Conservation (phyloP, 805 yeast genomes). For the Scheffersomyces amazonensis region DNA sequence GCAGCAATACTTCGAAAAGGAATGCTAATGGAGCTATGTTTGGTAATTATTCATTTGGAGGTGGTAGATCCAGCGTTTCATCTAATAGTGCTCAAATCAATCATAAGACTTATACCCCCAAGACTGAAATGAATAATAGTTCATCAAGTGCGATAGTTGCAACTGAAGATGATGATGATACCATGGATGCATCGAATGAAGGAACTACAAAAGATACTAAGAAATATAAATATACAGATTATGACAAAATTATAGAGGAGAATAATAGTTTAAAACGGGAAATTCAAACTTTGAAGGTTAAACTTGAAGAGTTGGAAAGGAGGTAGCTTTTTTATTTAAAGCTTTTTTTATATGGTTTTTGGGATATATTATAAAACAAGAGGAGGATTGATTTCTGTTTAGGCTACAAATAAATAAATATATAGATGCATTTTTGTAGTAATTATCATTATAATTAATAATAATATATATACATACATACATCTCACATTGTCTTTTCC, state of each 20-base stretch:
- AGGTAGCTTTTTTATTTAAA: too few relatives aligned
- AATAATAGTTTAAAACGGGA: conserved; percentile 9
- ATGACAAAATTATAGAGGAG: conserved; percentile 9
- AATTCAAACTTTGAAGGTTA: conserved; percentile 5
- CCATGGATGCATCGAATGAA: too few relatives aligned
- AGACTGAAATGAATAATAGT: too few relatives aligned
- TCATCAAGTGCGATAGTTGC: neutral
- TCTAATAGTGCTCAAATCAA: too few relatives aligned
- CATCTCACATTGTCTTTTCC: too few relatives aligned
- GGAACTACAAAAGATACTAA: neutral
- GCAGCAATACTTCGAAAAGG: neutral
- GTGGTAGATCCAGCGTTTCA: too few relatives aligned
- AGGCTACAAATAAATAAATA: neutral
- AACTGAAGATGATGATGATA: neutral
- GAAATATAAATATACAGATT: neutral
- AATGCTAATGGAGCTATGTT: conserved; percentile 3
- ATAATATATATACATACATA: too few relatives aligned
- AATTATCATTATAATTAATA: too few relatives aligned
- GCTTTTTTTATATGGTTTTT: neutral
- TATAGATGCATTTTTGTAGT: neutral
- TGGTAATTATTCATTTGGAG: conserved; percentile 4
- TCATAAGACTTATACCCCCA: neutral
- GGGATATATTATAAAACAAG: too few relatives aligned
- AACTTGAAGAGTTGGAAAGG: conserved; percentile 4
- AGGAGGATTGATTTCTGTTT: too few relatives aligned